These are phyloP conservation scores for Epicoccum nigrum DNA, from an alignment of 2,329 filamentous ascomycete species.

Conservation along the genomic window DNA sequence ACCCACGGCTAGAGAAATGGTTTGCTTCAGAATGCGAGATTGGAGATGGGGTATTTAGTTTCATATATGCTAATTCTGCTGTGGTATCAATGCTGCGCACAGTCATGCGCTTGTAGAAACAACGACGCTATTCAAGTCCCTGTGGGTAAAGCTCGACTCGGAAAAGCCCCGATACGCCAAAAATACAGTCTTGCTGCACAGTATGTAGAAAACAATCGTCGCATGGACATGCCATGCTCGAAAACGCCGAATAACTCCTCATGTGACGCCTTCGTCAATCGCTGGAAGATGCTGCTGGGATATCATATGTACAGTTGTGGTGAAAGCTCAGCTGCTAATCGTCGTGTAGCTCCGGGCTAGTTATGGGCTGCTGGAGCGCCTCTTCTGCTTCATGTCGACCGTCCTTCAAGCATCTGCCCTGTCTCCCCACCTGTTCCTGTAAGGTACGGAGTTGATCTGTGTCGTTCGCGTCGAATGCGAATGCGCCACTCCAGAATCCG, in stretches of 20 bases:
- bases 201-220: neutral
- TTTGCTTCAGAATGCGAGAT: too few relatives aligned
- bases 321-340: conserved; percentile 7
- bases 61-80: too few relatives aligned
- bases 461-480: conserved; percentile 44
- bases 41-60: too few relatives aligned
- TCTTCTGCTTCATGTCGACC: conserved; percentile 18
- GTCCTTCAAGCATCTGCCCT: conserved; percentile 48
- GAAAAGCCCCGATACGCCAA: neutral
- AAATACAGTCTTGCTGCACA: neutral
- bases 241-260: neutral
- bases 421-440: conserved; percentile 45
- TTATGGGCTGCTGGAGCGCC: conserved; percentile 18
- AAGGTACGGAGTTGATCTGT: conserved; percentile 40
- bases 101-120: too few relatives aligned
- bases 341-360: conserved; percentile 6
- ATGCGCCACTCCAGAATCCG: conserved; percentile 49
- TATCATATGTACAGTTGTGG: conserved; percentile 10
- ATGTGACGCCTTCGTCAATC: neutral
- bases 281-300: conserved; percentile 8
- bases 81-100: too few relatives aligned
- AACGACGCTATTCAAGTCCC: neutral
- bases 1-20: too few relatives aligned
- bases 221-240: neutral
- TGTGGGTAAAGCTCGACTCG: neutral